These are phyloP conservation scores for Bretschneidera sinensis DNA, from an alignment of 345 rosid genomes.

Conservation along the genomic window DNA sequence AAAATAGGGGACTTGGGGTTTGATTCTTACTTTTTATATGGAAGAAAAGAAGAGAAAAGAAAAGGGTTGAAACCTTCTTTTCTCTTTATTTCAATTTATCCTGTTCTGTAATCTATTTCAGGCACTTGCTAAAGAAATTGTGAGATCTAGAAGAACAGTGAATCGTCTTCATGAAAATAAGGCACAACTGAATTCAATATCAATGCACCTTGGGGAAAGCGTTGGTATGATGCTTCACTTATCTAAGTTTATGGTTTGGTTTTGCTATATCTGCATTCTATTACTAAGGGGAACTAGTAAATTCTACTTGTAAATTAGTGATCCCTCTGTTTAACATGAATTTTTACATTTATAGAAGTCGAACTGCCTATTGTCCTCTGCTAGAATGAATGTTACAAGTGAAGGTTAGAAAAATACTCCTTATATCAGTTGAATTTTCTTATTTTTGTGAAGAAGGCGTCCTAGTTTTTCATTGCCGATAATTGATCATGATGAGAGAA, in stretches of 20 bases:
- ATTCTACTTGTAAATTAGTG: neutral
- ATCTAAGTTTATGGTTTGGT: neutral
- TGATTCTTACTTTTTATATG: neutral
- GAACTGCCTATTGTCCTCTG: neutral
- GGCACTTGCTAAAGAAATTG: conserved; percentile 89
- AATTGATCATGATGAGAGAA: neutral
- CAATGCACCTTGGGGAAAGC: conserved; percentile 97
- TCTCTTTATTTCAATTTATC: conserved; percentile 10
- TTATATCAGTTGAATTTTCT: neutral
- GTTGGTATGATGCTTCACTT: conserved; percentile 51
- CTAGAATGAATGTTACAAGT: neutral
- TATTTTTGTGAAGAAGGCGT: neutral
- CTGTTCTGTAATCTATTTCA: conserved; percentile 23
- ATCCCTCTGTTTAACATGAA: neutral
- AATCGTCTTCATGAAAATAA: conserved; percentile 81
- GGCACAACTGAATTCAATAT: conserved; percentile 93
- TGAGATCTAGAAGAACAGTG: conserved; percentile 71
- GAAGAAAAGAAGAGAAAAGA: neutral
- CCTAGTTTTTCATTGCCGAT: neutral
- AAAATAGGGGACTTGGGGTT: neutral
- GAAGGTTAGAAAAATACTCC: neutral
- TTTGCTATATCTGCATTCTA: neutral
- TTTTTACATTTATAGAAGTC: neutral
- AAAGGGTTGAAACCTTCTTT: neutral
- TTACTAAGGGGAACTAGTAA: neutral